Evolutionary conservation across 2,329 filamentous ascomycete genomes (phyloP), one percentile per base, ranked within the genome.

Genomic region (Cladophialophora bantiana): DNA sequence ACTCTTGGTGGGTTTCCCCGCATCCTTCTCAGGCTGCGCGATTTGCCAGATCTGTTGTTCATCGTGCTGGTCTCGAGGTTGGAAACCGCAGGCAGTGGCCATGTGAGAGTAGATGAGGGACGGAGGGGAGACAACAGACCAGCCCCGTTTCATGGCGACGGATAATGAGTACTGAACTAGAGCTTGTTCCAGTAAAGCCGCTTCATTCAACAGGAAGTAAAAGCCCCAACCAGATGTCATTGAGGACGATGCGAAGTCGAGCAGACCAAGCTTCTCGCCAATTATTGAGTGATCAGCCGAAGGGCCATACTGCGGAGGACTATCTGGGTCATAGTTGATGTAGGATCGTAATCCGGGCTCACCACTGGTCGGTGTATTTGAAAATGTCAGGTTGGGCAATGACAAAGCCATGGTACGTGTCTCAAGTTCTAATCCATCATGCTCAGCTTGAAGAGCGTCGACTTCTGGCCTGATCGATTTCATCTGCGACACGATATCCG

Each of bases 191-290:
- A 99, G 86, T 77, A 95, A 87, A 0, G 94, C 94, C 7, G 89
- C 95, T 75, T 96, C 94, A 75, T 94, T 92, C n/a, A 92, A 83
- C 10, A 99, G 87, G 79, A 93, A 98, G 81, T 99, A 99, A 92
- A 93, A 99, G 1, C 95, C 95, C 94, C 94, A 99, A 42, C 95
- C 95, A 3, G 90, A 92, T 1, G 92, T 89, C n/a, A 86, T 88
- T 1, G 90, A 90, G 4, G 93, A 93, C 66, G 86, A 89, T 4
- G 90, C 84, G 75, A 99, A 97, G 80, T 99, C 94, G 59, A 99
- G 83, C n/a, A 99, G 85, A 38, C 90, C 89, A n/a, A 99, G 86
- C 75, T 93, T 88, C 4, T 88, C 84, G 36, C 95, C 95, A 72
- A 99, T 94, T 72, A 94, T 86, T 7, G 95, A 90, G 77, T 97